phyloP scores from a whole-genome alignment of 345 rosid species.

The Arabidopsis suecica region DNA sequence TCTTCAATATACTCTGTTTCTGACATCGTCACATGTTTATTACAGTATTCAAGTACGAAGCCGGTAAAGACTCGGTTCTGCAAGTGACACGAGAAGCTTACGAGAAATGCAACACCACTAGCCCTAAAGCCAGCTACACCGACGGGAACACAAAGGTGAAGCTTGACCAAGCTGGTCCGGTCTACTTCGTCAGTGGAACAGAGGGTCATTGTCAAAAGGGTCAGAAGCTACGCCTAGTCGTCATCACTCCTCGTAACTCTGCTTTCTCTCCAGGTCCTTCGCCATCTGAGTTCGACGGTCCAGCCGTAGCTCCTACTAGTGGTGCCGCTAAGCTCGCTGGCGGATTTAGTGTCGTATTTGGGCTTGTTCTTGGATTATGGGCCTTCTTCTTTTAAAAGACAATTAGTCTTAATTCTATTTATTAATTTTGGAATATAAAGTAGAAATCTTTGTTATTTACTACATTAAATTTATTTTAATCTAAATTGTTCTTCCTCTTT shows the following conservation, averaged over 20 bases:
- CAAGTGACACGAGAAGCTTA: slow-evolving; percentile 47
- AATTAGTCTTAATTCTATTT: slow-evolving; percentile 31
- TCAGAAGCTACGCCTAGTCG: slow-evolving; percentile 47
- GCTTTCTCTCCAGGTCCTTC: slow-evolving; percentile 49
- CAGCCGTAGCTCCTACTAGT: slow-evolving; percentile 48
- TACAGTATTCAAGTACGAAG: slow-evolving; percentile 71
- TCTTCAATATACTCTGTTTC: slow-evolving; percentile 20
- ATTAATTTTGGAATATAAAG: slow-evolving; percentile 24
- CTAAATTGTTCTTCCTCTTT: neutral
- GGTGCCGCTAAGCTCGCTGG: slow-evolving; percentile 26
- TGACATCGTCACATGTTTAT: slow-evolving; percentile 1
- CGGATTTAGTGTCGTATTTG: neutral
- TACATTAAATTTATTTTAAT: slow-evolving; percentile 19
- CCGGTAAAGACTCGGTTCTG: slow-evolving; percentile 58
- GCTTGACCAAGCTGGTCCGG: slow-evolving; percentile 43
- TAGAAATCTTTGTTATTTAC: neutral
- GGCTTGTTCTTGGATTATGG: slow-evolving; percentile 41
- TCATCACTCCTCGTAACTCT: slow-evolving; percentile 32
- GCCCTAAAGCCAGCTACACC: slow-evolving; percentile 37
- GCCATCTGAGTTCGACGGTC: slow-evolving; percentile 40
- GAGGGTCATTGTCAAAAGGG: slow-evolving; percentile 50
- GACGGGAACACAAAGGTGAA: slow-evolving; percentile 46
- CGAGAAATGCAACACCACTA: slow-evolving; percentile 46
- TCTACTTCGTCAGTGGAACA: slow-evolving; percentile 50
- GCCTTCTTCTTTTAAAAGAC: neutral